Conservation (phyloP, 2,329 filamentous ascomycete species). For the Sclerotinia sclerotiorum region DNA sequence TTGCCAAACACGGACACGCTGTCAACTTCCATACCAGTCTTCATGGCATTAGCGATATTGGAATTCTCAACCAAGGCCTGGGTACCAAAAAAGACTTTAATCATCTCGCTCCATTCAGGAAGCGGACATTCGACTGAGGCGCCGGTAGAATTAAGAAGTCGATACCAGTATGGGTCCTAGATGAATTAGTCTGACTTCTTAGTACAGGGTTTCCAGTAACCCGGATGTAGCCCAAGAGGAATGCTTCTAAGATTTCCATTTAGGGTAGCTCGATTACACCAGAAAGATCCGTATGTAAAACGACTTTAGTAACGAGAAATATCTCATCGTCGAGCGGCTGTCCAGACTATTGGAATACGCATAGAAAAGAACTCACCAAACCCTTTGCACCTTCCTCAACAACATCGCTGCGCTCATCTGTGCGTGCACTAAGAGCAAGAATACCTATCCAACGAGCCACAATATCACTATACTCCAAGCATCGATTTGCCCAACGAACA, state of each 20-base stretch:
- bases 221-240: neutral
- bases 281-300: neutral
- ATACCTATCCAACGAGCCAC: conserved; percentile 86
- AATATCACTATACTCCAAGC: conserved; percentile 75
- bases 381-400: conserved; percentile 88
- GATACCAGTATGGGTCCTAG: conserved; percentile 64
- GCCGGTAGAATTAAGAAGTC: conserved; percentile 56
- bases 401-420: conserved; percentile 74
- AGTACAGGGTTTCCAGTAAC: neutral
- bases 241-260: neutral
- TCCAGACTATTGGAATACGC: neutral
- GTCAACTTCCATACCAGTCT: conserved; percentile 45
- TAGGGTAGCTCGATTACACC: neutral
- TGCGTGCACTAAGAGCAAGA: conserved; percentile 68
- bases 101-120: conserved; percentile 55
- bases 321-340: too few species aligned
- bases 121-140: conserved; percentile 45
- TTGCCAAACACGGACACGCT: conserved; percentile 43
- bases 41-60: conserved; percentile 37
- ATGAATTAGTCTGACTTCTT: conserved; percentile 15
- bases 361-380: conserved; percentile 64
- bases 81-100: conserved; percentile 50
- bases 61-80: conserved; percentile 40
- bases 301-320: neutral
- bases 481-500: conserved; percentile 87